Conservation (phyloP, 768 basidiomycete species). For the Pleurotus giganteus region DNA sequence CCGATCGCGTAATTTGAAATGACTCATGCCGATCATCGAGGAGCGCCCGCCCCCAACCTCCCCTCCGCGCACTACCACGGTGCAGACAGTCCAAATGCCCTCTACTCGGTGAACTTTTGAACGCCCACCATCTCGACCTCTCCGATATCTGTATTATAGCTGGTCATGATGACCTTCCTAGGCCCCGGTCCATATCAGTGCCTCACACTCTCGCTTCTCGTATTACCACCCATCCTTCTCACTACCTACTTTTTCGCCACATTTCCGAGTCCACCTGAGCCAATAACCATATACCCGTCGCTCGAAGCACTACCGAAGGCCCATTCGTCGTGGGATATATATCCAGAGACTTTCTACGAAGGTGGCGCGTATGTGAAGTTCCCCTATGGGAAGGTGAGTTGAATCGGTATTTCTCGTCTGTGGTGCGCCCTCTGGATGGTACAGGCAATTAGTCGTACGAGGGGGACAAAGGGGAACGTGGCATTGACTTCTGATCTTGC, state of each 20-base stretch:
- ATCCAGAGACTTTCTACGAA: conserved; percentile 66
- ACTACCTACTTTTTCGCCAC: conserved; percentile 59
- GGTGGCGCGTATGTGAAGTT: conserved; percentile 64
- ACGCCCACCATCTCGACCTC: no score
- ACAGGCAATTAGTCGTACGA: not conserved
- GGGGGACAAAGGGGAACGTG: not conserved
- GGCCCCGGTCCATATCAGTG: conserved; percentile 35
- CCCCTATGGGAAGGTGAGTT: conserved; percentile 64
- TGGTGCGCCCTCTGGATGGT: conserved; percentile 17
- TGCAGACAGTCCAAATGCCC: no score
- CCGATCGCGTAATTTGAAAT: no score
- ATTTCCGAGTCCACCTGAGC: conserved; percentile 60
- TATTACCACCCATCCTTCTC: conserved; percentile 60
- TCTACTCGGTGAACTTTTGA: no score
- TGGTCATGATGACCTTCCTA: not conserved
- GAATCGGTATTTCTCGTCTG: no score
- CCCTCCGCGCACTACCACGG: no score
- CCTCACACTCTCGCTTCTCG: conserved; percentile 53
- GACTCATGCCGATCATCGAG: no score
- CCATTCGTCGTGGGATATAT: conserved; percentile 63
- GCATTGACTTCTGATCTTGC: not conserved
- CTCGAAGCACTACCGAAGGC: conserved; percentile 57
- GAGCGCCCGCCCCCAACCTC: no score
- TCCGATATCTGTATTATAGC: no score
- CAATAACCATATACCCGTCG: conserved; percentile 51